Base-by-base conservation (phyloP, 2,329 filamentous ascomycete genomes). In the Aspergillus sp. region DNA sequence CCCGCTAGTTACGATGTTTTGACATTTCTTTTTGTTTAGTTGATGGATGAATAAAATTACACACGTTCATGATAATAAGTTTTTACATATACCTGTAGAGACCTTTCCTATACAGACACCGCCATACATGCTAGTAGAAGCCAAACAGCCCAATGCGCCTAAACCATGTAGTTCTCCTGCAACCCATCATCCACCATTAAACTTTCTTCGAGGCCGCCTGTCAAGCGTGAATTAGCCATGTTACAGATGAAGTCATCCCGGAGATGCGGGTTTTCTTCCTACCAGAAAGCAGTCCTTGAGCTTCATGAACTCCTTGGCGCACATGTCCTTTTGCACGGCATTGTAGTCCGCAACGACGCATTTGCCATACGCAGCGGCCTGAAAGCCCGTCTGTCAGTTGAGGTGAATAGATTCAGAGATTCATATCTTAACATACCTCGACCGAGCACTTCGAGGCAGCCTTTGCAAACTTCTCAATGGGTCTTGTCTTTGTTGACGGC, bases 271-370 rank as follows among this genome's bases (percentile, higher is more conserved):
- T 52, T 66, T 85, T 15, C 12, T 13, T 36, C 32, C 70, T 82
- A 97, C 93, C 71, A 96, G 71, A 72, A 92, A 96, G 73, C 94
- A 98, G 67, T 96, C 84, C 75, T 96, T 97, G 52, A 98, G 76
- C 66, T 81, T 87, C 76, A 95, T 81, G 68, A 99, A 98, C 72
- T 97, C 92, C 60, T 87, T 87, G 4, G 84, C 83, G 72, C 95
- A 99, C 82, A 95, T 95, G 73, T 97, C 91, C 73, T 96, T 96
- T 69, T 92, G 86, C 3, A 97, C 87, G 4, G 92, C 87, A 72
- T 94, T 94, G 78, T 96, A 98, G 73, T 98, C 94, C 41, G 87
- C 86, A 54, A 94, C 85, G 65, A 99, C 88, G 74, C 95, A 99
- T 81, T 92, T 93, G 67, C 94, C 95, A 72, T 98, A 99, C 12